phyloP scores from a whole-genome alignment of 805 yeast species.

The Huiozyma sinensis region DNA sequence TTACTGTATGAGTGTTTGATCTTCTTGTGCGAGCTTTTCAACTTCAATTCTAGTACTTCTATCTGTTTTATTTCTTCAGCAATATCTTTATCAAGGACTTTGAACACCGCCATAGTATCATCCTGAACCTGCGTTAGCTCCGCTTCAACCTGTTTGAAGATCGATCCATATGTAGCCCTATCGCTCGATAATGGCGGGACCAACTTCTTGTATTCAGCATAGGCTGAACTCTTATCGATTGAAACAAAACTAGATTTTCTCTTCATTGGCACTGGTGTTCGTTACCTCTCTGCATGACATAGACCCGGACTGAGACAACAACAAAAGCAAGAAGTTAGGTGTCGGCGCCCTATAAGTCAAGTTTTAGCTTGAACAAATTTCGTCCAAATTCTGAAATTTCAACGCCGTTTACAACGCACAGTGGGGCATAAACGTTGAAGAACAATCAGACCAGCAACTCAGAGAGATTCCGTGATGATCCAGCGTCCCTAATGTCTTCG shows the following conservation, averaged over 20 bases:
- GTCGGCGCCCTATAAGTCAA: too few species aligned
- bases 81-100: slow-evolving; percentile 21
- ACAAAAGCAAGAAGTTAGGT: too few species aligned
- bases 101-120: slow-evolving; percentile 14
- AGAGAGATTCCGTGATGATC: too few species aligned
- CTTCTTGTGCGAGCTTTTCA: slow-evolving; percentile 15
- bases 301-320: too few species aligned
- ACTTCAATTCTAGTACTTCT: slow-evolving; percentile 13
- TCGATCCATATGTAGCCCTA: slow-evolving; percentile 11
- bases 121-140: slow-evolving; percentile 15
- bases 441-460: too few species aligned
- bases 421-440: too few species aligned
- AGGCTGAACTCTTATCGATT: not conserved
- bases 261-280: too few species aligned
- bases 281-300: too few species aligned
- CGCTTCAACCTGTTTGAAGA: slow-evolving; percentile 15
- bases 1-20: slow-evolving; percentile 14
- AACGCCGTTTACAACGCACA: too few species aligned
- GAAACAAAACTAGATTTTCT: not conserved
- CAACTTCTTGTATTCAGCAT: not conserved
- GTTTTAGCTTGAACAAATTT: too few species aligned
- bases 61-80: slow-evolving; percentile 25
- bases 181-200: not conserved
- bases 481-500: too few species aligned
- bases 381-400: too few species aligned